These are phyloP conservation scores for Starmerella scarabaei DNA, from an alignment of 805 yeast species.

Conservation along the genomic window DNA sequence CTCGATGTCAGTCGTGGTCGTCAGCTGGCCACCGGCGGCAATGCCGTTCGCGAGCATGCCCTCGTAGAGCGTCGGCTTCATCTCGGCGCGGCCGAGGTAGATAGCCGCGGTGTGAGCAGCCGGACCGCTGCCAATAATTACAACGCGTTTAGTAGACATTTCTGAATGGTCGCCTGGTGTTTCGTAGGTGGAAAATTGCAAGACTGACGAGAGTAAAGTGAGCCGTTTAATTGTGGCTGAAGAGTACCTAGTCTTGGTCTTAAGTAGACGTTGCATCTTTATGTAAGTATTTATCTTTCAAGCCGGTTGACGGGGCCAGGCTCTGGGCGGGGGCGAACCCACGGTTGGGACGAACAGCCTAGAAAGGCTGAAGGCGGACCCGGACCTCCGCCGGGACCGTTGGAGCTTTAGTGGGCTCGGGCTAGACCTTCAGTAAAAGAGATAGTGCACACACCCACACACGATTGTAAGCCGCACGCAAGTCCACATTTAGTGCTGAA, in stretches of 20 bases:
- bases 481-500: too few species aligned
- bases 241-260: slow-evolving; percentile 4
- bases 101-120: slow-evolving; percentile 99
- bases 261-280: slow-evolving; percentile 12
- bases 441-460: too few species aligned
- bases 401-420: too few species aligned
- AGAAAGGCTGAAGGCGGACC: too few species aligned
- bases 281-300: slow-evolving; percentile 16
- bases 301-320: not conserved
- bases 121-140: slow-evolving; percentile 77
- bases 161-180: slow-evolving; percentile 1
- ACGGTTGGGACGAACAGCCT: too few species aligned
- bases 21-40: slow-evolving; percentile 98
- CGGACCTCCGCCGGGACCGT: too few species aligned
- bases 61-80: slow-evolving; percentile 84
- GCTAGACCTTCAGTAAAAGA: too few species aligned
- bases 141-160: slow-evolving; percentile 22
- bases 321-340: too few species aligned
- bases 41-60: slow-evolving; percentile 95
- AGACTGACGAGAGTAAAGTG: slow-evolving; percentile 16
- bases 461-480: too few species aligned
- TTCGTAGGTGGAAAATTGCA: slow-evolving; percentile 3
- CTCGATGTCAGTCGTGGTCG: slow-evolving; percentile 97
- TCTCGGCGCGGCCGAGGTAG: slow-evolving; percentile 91
- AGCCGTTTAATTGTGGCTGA: slow-evolving; percentile 13